These are phyloP conservation scores for Hanseniaspora sp. DNA, from an alignment of 1,139 yeast genomes.

Conservation along the genomic window DNA sequence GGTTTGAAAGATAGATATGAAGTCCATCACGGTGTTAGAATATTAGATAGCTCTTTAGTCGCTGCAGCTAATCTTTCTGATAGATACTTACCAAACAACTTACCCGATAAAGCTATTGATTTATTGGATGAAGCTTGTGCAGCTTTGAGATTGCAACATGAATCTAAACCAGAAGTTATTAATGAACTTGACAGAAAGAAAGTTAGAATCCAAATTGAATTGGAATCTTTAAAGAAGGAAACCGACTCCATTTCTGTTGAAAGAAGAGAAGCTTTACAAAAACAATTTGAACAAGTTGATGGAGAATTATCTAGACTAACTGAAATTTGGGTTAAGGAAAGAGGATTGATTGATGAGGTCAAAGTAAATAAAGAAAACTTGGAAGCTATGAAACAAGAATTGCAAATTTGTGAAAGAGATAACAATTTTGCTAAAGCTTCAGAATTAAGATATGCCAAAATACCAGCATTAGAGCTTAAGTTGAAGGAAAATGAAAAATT, in stretches of 20 bases:
- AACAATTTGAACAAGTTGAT: slow-evolving; percentile 50
- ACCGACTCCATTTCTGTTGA: slow-evolving; percentile 76
- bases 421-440: slow-evolving; percentile 86
- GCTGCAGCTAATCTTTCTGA: slow-evolving; percentile 87
- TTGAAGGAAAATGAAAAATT: slow-evolving; percentile 40
- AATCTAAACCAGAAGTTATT: slow-evolving; percentile 90
- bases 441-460: slow-evolving; percentile 72
- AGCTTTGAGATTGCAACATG: slow-evolving; percentile 85
- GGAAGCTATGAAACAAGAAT: slow-evolving; percentile 71
- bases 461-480: slow-evolving; percentile 63
- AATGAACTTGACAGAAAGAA: slow-evolving; percentile 78
- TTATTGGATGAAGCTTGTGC: slow-evolving; percentile 96
- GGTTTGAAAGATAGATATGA: slow-evolving; percentile 91
- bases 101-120: slow-evolving; percentile 95
- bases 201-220: slow-evolving; percentile 89
- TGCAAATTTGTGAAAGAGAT: slow-evolving; percentile 70
- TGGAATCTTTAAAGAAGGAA: slow-evolving; percentile 86
- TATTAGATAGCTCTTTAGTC: slow-evolving; percentile 83
- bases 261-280: slow-evolving; percentile 54
- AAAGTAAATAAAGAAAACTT: slow-evolving; percentile 44
- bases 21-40: slow-evolving; percentile 97
- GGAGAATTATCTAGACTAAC: slow-evolving; percentile 61
- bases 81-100: slow-evolving; percentile 79
- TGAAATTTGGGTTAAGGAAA: slow-evolving; percentile 77
- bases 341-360: slow-evolving; percentile 57